Conservation (phyloP, 2,329 filamentous ascomycete species). For the Neonectria coccinea region DNA sequence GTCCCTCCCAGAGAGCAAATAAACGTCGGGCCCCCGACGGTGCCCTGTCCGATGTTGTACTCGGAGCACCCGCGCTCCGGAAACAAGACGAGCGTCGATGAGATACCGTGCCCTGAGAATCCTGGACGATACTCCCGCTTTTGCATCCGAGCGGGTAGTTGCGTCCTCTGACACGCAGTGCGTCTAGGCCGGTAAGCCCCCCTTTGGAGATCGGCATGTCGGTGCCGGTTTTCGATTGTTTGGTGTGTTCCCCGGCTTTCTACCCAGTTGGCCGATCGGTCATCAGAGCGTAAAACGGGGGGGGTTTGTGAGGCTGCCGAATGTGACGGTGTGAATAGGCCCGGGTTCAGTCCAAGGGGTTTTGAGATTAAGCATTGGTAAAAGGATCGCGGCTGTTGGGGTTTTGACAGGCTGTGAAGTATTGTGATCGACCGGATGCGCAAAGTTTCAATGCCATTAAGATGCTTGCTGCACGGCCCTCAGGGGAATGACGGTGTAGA, state of each 20-base stretch:
- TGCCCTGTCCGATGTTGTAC: slow-evolving; percentile 1
- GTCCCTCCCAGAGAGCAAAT: not conserved
- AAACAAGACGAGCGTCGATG: slow-evolving; percentile 17
- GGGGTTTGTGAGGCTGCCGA: not conserved
- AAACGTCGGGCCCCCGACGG: not conserved
- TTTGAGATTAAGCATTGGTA: not conserved
- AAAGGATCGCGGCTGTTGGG: not conserved
- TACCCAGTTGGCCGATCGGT: slow-evolving; percentile 3
- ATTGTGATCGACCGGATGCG: not conserved
- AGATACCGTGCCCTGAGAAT: not conserved
- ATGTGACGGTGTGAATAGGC: not conserved
- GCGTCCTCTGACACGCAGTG: slow-evolving; percentile 12
- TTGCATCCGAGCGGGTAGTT: slow-evolving; percentile 5
- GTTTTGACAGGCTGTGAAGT: not conserved
- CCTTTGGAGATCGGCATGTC: slow-evolving; percentile 2
- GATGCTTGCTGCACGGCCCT: not conserved
- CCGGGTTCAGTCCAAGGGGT: not conserved
- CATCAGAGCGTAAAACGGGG: not conserved
- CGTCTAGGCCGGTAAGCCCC: slow-evolving; percentile 7
- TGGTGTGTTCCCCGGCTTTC: not conserved
- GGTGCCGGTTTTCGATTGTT: not conserved
- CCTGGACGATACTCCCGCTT: slow-evolving; percentile 2
- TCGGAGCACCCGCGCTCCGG: slow-evolving; percentile 23
- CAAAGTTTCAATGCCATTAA: not conserved
- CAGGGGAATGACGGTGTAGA: not conserved